Evolutionary conservation across 805 yeast genomes (phyloP), one percentile per base, ranked within the genome.

Genomic region (Saccharomycopsis sp.): DNA sequence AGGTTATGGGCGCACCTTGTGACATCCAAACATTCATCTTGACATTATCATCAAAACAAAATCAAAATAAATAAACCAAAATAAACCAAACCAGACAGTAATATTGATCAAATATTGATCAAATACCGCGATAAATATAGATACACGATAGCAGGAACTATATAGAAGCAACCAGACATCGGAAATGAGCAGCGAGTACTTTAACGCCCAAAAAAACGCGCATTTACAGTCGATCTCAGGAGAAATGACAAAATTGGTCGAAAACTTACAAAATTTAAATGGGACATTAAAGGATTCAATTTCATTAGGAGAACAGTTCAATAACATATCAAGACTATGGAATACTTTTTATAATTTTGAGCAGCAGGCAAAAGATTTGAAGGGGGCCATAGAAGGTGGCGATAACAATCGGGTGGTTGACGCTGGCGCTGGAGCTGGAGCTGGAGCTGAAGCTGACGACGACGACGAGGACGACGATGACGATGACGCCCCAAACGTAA

Each of bases 281-380:
- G 88, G 76, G 64, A 83, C 28, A 23, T 40, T 49, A 28, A 42
- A 46, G 14, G 52, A 49, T 20, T 32, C 47, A 1, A 26, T 43
- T 9, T 38, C 28, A 6, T 41, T 49, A 11, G 52, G 48, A 3
- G 45, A 43, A 20, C 52, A 49, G 38, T 49, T 49, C 39, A 40
- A 38, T 13, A 49, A 47, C 38, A 43, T 49, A 5, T 43, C 48
- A 20, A 23, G 38, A 9, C 24, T 49, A 16, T 49, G 52, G 52
- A 49, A 49, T 41, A 46, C 50, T 2, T 49, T 49, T 17, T 49
- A 49, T 32, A 27, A 38, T 19, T 37, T 24, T 17, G 41, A 44
- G 27, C n/a, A 37, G 21, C 48, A 48, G 34, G 29, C 22, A 35
- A 31, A 38, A 16, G 42, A 19, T 23, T 21, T 40, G 11, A 14